phyloP scores from a whole-genome alignment of 208 protist genomes.

The Kentomonas sorsogonicus region DNA sequence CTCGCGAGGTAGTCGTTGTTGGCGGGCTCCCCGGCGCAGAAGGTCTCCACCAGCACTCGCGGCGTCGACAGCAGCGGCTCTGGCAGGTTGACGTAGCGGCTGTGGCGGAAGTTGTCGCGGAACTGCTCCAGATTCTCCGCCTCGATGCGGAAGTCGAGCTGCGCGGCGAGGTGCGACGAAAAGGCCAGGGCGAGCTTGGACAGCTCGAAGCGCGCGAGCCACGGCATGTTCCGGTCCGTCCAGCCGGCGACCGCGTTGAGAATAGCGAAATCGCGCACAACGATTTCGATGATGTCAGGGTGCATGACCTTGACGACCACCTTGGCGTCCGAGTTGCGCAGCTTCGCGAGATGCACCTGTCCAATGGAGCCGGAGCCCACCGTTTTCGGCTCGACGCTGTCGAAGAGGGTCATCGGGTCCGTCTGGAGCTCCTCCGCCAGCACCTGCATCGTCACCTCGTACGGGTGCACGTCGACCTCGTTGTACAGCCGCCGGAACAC shows the following conservation, averaged over 20 bases:
- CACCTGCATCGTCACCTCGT: slow-evolving; percentile 56
- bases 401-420: slow-evolving; percentile 56
- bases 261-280: slow-evolving; percentile 82
- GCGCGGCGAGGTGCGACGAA: slow-evolving; percentile 75
- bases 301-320: slow-evolving; percentile 91
- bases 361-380: slow-evolving; percentile 88
- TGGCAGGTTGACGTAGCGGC: slow-evolving; percentile 78
- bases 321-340: slow-evolving; percentile 45
- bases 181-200: slow-evolving; percentile 60
- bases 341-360: slow-evolving; percentile 83
- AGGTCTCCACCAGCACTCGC: slow-evolving; percentile 83
- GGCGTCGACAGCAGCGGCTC: slow-evolving; percentile 77
- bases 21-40: slow-evolving; percentile 76
- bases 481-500: slow-evolving; percentile 79
- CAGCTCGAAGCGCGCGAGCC: slow-evolving; percentile 51
- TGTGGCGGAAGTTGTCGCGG: slow-evolving; percentile 71
- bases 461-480: slow-evolving; percentile 74
- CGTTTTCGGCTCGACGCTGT: slow-evolving; percentile 50
- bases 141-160: slow-evolving; percentile 89
- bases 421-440: slow-evolving; percentile 66
- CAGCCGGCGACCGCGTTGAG: slow-evolving; percentile 42
- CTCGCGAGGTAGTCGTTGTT: slow-evolving; percentile 75
- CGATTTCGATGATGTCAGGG: slow-evolving; percentile 76
- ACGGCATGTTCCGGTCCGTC: slow-evolving; percentile 31
- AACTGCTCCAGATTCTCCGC: slow-evolving; percentile 81